Base-by-base conservation (phyloP, 176 grass and related monocot genomes). In the Ensete ventricosum region DNA sequence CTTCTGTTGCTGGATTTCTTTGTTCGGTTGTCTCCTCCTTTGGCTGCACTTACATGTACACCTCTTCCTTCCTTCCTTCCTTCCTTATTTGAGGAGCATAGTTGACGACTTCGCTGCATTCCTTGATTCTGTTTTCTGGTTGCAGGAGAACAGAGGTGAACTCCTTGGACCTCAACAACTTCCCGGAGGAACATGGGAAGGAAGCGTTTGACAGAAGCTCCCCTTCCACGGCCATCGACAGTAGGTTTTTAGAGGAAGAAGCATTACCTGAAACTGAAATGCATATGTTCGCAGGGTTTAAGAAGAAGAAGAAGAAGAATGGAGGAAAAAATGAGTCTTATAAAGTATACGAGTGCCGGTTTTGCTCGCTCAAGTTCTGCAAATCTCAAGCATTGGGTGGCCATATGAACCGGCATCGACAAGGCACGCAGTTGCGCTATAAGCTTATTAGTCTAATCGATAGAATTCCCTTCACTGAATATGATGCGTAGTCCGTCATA, bases 361-460 rank as follows among this genome's bases (percentile, higher is more conserved):
- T 96, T 83, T 96, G 93, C 73, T 92, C 89, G 60, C 85, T 96
- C 63, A 96, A 88, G 83, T 96, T 96, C 69, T 67, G 85, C 77
- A 96, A 96, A 69, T 96, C 93, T 69, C 93, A 96, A 84, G 94
- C 94, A 51, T 83, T 98, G 62, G 94, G 94, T 6, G 94, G 94
- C 73, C 94, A 98, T 76, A 98, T 98, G 94, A 98, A 98, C 76
- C 85, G 94, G 54, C 94, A 98, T 78, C 84, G 94, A 9, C 94
- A 91, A 93, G 94, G 94, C 69, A 87, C 80, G 88, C 75, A 43
- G 34, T 43, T 43, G 34, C 34, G 34, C 34, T 43, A 6, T 43
- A 43, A 43, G 0, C 34, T 43, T 43, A 43, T 43, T 43, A 43
- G 4, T 4, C 34, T 43, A 6, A 43, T 43, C 34, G 34, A 43